phyloP scores from a whole-genome alignment of 2,329 filamentous ascomycete genomes.

The Ophiostoma ips region DNA sequence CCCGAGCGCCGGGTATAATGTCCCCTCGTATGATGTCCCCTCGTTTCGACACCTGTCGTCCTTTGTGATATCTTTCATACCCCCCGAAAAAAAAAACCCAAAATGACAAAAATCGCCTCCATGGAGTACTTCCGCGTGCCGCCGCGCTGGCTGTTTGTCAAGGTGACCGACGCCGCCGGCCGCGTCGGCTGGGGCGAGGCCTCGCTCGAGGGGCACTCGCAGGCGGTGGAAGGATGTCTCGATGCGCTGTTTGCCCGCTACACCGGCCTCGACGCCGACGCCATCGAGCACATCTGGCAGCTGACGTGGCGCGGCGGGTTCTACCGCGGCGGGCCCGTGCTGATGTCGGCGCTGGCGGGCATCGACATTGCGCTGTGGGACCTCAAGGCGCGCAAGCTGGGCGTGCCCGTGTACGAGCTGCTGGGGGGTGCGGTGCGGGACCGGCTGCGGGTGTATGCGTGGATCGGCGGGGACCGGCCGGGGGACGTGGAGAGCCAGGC shows the following conservation, averaged over 20 bases:
- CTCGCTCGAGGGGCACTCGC: conserved; percentile 50
- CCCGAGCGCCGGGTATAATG: too few relatives aligned
- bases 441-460: conserved; percentile 51
- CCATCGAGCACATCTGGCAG: conserved; percentile 62
- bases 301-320: conserved; percentile 49
- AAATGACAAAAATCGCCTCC: conserved; percentile 30
- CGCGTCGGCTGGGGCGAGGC: conserved; percentile 52
- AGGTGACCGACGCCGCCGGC: conserved; percentile 46
- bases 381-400: conserved; percentile 32
- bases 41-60: too few relatives aligned
- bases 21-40: too few relatives aligned
- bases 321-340: conserved; percentile 56
- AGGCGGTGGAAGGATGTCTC: conserved; percentile 51
- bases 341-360: conserved; percentile 58
- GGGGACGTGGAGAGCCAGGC: conserved; percentile 45
- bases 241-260: conserved; percentile 45
- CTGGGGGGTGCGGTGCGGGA: conserved; percentile 52
- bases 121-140: conserved; percentile 55
- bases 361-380: conserved; percentile 62
- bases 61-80: too few relatives aligned
- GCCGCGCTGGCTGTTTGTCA: conserved; percentile 56
- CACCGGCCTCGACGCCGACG: conserved; percentile 48
- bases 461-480: conserved; percentile 55
- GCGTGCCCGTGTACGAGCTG: conserved; percentile 49
- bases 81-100: too few relatives aligned